Evolutionary conservation across 345 rosid genomes (phyloP).

Genomic region (Populus deltoides): DNA sequence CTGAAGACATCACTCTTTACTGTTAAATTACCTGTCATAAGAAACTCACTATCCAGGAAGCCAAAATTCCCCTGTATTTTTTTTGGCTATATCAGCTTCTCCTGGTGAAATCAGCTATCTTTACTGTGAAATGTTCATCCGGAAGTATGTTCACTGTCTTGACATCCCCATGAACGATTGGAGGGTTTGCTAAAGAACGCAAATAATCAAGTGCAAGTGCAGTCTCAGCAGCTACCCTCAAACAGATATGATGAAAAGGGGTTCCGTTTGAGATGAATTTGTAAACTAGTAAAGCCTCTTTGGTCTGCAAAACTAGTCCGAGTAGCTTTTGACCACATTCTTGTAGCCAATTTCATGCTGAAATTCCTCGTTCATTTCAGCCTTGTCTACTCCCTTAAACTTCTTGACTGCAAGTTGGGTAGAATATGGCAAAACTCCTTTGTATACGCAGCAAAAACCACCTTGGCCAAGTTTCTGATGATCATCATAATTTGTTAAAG

Average conservation of each 20-base stretch:
- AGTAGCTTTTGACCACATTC: too few relatives aligned
- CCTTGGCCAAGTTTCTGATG: constrained; percentile 23
- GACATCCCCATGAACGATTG: constrained; percentile 23
- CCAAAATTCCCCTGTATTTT: not conserved
- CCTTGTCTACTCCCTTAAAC: constrained; percentile 7
- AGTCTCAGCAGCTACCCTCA: too few relatives aligned
- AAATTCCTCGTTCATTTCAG: not conserved
- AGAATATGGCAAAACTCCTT: constrained; percentile 6
- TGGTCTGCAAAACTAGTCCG: too few relatives aligned
- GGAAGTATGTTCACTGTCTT: constrained; percentile 11
- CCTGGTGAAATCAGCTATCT: constrained; percentile 12
- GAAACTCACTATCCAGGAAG: too few relatives aligned
- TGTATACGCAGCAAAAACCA: constrained; percentile 30
- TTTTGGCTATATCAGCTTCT: not conserved
- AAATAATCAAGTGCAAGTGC: constrained; percentile 22
- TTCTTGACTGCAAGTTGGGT: constrained; percentile 7
- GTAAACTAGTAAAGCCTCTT: too few relatives aligned
- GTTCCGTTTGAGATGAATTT: too few relatives aligned
- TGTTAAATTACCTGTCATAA: too few relatives aligned
- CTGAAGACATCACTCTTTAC: too few relatives aligned
- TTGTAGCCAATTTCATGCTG: not conserved
- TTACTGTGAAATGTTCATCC: constrained; percentile 2
- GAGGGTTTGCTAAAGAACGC: constrained; percentile 25
- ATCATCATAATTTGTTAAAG: too few relatives aligned
- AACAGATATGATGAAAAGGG: too few relatives aligned